Evolutionary conservation across 306 rosid genomes (phyloP), one percentile per base, ranked within the genome.

Genomic region (Glycine latifolia): DNA sequence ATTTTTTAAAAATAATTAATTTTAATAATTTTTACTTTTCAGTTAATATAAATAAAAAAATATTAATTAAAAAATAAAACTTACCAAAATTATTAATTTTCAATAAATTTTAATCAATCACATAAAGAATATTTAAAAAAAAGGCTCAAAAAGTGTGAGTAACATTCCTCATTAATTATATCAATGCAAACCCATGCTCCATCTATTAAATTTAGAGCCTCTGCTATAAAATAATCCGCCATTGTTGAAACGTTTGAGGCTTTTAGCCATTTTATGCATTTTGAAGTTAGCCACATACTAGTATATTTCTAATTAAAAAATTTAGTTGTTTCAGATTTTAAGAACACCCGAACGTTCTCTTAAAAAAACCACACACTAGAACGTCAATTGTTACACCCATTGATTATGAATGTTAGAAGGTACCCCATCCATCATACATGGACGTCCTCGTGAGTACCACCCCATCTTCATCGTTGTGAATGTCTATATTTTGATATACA

Each of bases 231-330:
- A 44, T 17, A 16, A 4, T 49, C 37, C 20, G 4, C 1, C 47
- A 65, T 63, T 37, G 69, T 33, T 35, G 39, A 16, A 68, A 46
- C 39, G 35, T 48, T 48, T 70, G 10, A 48, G 49, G 58, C 75
- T 48, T 70, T 70, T 48, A 47, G 58, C 59, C 59, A 46, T 17
- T 67, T 44, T 48, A 48, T 48, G 43, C 75, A 48, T 47, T 11
- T 70, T 47, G 5, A 48, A 50, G 14, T 70, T 43, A 48, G 59
- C 75, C 48, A 69, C 37, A 46, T 11, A 39, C 7, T 39, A 4
- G 31, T 39, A 46, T 68, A 15, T 46, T 67, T 44, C 13, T 44
- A 44, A 47, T 15, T 67, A 41, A 14, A 67, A 67, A 67, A 7
- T n/a, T 8, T 8, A 44, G 31, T 8, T 44, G 5, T 59, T 67